These are phyloP conservation scores for Bretschneidera sinensis DNA, from an alignment of 345 rosid species.

Conservation along the genomic window DNA sequence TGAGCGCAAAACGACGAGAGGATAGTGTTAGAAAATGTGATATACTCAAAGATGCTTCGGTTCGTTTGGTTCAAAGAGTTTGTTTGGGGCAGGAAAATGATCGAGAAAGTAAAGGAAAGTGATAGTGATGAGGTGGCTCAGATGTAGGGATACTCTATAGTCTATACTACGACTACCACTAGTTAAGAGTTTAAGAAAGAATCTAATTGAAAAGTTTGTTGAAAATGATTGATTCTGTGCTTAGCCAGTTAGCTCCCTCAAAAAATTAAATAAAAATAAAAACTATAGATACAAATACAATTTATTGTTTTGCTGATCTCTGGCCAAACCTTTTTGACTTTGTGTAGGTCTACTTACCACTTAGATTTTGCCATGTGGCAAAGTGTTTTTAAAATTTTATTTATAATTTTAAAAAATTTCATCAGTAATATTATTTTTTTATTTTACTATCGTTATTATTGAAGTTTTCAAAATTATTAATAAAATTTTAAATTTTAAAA, in stretches of 20 bases:
- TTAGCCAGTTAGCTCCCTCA: too few species aligned
- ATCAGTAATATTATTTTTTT: too few species aligned
- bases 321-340: slow-evolving; percentile 22
- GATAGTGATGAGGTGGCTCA: slow-evolving; percentile 5
- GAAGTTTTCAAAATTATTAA: too few species aligned
- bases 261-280: too few species aligned
- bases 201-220: slow-evolving; percentile 27
- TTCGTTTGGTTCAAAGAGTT: slow-evolving; percentile 19
- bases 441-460: too few species aligned
- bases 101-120: slow-evolving; percentile 22
- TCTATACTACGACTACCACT: neutral
- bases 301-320: neutral
- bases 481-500: too few species aligned
- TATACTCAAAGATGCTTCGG: slow-evolving; percentile 14
- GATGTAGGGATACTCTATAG: slow-evolving; percentile 1
- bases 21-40: slow-evolving; percentile 9
- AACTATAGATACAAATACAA: too few species aligned
- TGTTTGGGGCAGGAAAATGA: slow-evolving; percentile 8
- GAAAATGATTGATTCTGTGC: slow-evolving; percentile 29
- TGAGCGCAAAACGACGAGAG: slow-evolving; percentile 10
- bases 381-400: too few species aligned
- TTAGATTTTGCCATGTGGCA: slow-evolving; percentile 9
- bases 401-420: too few species aligned
- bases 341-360: neutral
- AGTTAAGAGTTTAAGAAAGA: slow-evolving; percentile 10